phyloP scores from a whole-genome alignment of 371 early-diverging fungal genomes.

The Saksenaea vasiformis region DNA sequence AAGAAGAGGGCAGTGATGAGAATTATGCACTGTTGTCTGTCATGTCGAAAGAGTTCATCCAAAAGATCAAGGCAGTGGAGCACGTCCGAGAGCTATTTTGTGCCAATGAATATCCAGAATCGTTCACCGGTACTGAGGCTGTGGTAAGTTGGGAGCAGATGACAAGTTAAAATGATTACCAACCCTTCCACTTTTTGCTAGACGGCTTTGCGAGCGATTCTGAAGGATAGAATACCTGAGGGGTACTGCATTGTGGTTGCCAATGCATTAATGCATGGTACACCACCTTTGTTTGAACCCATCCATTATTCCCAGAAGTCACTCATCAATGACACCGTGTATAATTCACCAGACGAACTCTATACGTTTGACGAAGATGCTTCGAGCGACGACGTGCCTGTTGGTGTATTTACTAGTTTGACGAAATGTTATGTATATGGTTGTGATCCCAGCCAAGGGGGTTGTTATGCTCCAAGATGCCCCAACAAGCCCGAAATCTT shows the following conservation, averaged over 20 bases:
- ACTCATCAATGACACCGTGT: slow-evolving; percentile 32
- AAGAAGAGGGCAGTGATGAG: neutral
- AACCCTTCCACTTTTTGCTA: slow-evolving; percentile 8
- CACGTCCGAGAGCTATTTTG: slow-evolving; percentile 41
- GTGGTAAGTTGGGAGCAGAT: slow-evolving; percentile 36
- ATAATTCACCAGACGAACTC: slow-evolving; percentile 43
- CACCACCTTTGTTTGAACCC: slow-evolving; percentile 36
- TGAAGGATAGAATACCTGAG: slow-evolving; percentile 28
- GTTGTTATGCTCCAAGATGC: slow-evolving; percentile 45
- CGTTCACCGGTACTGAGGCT: slow-evolving; percentile 51
- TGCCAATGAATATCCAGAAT: slow-evolving; percentile 46
- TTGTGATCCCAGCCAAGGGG: slow-evolving; percentile 39
- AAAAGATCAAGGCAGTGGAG: slow-evolving; percentile 21
- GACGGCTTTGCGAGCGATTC: slow-evolving; percentile 21
- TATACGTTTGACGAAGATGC: slow-evolving; percentile 45
- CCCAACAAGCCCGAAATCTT: slow-evolving; percentile 34
- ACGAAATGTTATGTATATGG: slow-evolving; percentile 34
- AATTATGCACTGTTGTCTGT: slow-evolving; percentile 22
- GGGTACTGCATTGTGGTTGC: slow-evolving; percentile 35
- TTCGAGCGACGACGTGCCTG: slow-evolving; percentile 25
- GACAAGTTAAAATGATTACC: neutral
- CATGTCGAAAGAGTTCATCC: slow-evolving; percentile 19
- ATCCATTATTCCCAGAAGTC: slow-evolving; percentile 50
- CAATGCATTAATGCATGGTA: slow-evolving; percentile 37
- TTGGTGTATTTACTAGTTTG: slow-evolving; percentile 34